phyloP scores from a whole-genome alignment of 176 grass and related monocot species.

The Ensete ventricosum region DNA sequence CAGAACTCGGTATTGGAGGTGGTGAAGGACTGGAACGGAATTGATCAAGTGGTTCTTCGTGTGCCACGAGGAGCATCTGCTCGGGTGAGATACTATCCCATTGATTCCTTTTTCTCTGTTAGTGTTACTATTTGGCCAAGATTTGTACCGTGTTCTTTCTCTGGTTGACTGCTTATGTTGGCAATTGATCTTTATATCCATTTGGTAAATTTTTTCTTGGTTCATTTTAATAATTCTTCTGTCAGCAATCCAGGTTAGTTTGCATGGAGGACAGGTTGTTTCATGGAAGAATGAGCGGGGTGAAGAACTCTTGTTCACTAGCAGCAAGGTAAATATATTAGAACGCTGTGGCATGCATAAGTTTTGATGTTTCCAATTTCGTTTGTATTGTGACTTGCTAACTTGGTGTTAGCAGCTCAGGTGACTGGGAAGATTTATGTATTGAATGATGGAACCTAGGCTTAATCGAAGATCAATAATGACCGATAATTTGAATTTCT shows the following conservation, averaged over 20 bases:
- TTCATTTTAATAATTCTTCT: constrained; percentile 10
- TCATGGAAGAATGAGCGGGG: constrained; percentile 91
- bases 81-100: constrained; percentile 38
- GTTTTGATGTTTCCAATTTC: neutral
- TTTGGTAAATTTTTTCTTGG: neutral
- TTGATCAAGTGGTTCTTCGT: constrained; percentile 54
- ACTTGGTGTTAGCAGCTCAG: neutral
- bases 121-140: neutral
- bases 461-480: neutral
- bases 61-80: constrained; percentile 58
- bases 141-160: neutral
- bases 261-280: constrained; percentile 82
- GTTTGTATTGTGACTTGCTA: neutral
- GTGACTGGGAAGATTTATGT: neutral
- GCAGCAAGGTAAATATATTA: constrained; percentile 53
- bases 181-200: neutral
- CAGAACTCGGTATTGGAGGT: constrained; percentile 47
- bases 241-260: constrained; percentile 64
- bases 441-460: neutral
- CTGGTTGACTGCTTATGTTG: neutral
- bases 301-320: constrained; percentile 93
- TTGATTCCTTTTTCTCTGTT: neutral
- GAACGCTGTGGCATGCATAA: neutral
- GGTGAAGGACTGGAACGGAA: constrained; percentile 51
- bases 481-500: neutral